phyloP scores from a whole-genome alignment of 2,329 filamentous ascomycete genomes.

The Fusarium paranaense region DNA sequence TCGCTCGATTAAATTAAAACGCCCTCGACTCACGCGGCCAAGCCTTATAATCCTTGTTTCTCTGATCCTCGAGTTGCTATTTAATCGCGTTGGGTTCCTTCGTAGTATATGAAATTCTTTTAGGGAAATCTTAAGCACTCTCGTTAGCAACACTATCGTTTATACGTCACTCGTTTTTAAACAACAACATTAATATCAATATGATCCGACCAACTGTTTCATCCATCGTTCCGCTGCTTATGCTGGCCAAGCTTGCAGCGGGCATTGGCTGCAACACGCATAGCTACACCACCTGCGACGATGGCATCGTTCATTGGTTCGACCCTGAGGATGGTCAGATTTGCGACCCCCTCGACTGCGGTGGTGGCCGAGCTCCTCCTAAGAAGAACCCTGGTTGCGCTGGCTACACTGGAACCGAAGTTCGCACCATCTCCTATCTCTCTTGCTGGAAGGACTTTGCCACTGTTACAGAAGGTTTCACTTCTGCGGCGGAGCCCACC shows the following conservation, averaged over 20 bases:
- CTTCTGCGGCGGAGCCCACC: not conserved
- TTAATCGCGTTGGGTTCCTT: not conserved
- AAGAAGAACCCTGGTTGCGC: slow-evolving; percentile 63
- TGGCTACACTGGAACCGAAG: slow-evolving; percentile 54
- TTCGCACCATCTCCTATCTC: slow-evolving; percentile 20
- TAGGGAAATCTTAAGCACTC: not conserved
- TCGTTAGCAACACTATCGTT: slow-evolving; percentile 7
- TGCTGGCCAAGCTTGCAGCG: slow-evolving; percentile 20
- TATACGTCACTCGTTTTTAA: not conserved
- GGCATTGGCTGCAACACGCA: slow-evolving; percentile 27
- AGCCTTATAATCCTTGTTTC: not conserved
- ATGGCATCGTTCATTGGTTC: slow-evolving; percentile 51
- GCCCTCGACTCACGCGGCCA: not conserved
- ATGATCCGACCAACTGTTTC: slow-evolving; percentile 19
- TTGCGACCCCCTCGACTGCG: slow-evolving; percentile 65
- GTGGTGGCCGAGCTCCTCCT: slow-evolving; percentile 64
- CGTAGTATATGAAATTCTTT: not conserved
- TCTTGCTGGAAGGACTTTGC: slow-evolving; percentile 31
- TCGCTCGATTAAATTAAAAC: not conserved
- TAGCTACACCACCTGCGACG: slow-evolving; percentile 33
- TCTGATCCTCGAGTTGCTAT: not conserved
- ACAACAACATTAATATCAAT: not conserved
- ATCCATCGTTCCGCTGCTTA: slow-evolving; percentile 3
- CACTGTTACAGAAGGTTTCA: not conserved
- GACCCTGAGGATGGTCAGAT: slow-evolving; percentile 64